phyloP scores from a whole-genome alignment of 345 rosid species.

The Salix koriyanagi region DNA sequence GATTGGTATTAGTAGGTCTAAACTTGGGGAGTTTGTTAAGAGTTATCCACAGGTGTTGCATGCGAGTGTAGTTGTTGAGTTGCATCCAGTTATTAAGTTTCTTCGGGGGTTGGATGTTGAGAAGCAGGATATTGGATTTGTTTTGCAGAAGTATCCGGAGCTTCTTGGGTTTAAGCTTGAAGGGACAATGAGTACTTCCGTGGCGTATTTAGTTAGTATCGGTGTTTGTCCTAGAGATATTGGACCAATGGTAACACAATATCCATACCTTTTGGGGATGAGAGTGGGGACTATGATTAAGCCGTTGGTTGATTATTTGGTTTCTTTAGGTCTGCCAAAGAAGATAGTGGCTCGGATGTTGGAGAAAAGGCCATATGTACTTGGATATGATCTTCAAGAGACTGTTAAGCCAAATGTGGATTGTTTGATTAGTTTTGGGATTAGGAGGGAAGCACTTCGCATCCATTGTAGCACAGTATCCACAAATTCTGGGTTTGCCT shows the following conservation, averaged over 20 bases:
- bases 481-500: slow-evolving; percentile 73
- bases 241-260: slow-evolving; percentile 93
- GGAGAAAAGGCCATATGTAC: slow-evolving; percentile 78
- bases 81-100: slow-evolving; percentile 79
- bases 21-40: slow-evolving; percentile 78
- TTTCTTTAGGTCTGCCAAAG: slow-evolving; percentile 70
- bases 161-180: slow-evolving; percentile 89
- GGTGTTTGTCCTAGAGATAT: slow-evolving; percentile 91
- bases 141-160: slow-evolving; percentile 82
- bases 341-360: slow-evolving; percentile 79
- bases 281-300: slow-evolving; percentile 90
- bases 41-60: slow-evolving; percentile 79
- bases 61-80: slow-evolving; percentile 85
- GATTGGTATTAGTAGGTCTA: slow-evolving; percentile 61
- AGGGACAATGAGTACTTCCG: slow-evolving; percentile 90
- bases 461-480: slow-evolving; percentile 69
- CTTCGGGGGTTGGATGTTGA: slow-evolving; percentile 92
- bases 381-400: slow-evolving; percentile 82
- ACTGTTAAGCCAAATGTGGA: slow-evolving; percentile 80
- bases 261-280: slow-evolving; percentile 82
- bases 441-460: slow-evolving; percentile 55
- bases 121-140: slow-evolving; percentile 75
- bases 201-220: slow-evolving; percentile 82
- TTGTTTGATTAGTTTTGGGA: slow-evolving; percentile 78
- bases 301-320: slow-evolving; percentile 68